Base-by-base conservation (phyloP, 495 filamentous ascomycete species). In the Xylaria grammica region DNA sequence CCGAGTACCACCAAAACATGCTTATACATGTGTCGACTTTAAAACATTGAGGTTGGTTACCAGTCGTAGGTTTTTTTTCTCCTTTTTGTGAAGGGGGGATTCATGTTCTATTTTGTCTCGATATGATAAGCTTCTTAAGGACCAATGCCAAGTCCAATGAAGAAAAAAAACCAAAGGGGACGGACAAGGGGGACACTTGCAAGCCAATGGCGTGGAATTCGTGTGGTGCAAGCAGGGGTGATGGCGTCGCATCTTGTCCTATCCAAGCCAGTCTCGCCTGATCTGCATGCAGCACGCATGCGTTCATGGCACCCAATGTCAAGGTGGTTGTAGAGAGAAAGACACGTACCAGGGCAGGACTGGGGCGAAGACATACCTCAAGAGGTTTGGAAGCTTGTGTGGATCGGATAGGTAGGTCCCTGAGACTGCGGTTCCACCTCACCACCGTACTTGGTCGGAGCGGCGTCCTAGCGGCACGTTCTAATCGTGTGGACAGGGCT, bases 221-320 rank as follows among this genome's bases (percentile, higher is more conserved):
- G 40, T 42, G 52, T 32, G 45, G 30, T 58, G 62, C 62, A 58
- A n/a, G 53, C 62, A 48, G 29, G 53, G 62, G 62, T 10, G 29
- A 42, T 34, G 60, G 44, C 32, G 62, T 48, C 53, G 30, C 44
- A 64, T 30, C 30, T 55, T 57, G 30, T 48, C 61, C 51, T 56
- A 50, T 57, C 61, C 52, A 51, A 57, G 53, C 52, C 45, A 51
- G 52, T 57, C 52, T 64, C 53, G 62, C 42, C 62, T 64, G 62
- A 64, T 64, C 62, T 64, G 62, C 62, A 64, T 64, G 62, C 53
- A 58, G 52, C 30, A 44, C 44, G 53, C 62, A 64, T 58, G 52
- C 53, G 53, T 64, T 44, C 40, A 52, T 64, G 40, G 32, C 53
- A 45, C 45, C 62, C 62, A 64, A 64, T 58, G 22, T 58, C 53